A percentile compares a stretch with the other conserved stretches of the same genome.
Conservation (phyloP, 208 protist species). For the Acanthamoeba royreba region DNA sequence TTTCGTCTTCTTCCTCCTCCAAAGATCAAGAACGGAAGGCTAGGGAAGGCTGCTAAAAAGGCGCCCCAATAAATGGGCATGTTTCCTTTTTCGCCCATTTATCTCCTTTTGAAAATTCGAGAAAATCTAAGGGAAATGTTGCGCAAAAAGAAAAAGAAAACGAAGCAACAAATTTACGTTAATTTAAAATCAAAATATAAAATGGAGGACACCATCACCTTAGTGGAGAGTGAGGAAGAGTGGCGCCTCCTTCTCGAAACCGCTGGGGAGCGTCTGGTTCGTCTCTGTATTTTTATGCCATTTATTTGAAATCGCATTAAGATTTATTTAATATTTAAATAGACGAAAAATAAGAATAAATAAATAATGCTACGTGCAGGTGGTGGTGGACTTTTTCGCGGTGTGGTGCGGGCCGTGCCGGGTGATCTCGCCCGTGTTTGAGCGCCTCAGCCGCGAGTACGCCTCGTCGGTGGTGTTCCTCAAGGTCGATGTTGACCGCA, state of each 20-base stretch:
- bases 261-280: not conserved
- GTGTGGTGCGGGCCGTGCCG: slow-evolving; percentile 59
- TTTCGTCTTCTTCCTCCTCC: not conserved
- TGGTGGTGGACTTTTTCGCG: slow-evolving; percentile 59
- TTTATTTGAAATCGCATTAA: too few species aligned
- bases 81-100: too few species aligned
- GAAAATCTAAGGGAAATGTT: too few species aligned
- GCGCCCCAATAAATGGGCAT: too few species aligned
- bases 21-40: not conserved
- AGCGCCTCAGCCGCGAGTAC: not conserved
- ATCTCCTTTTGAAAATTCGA: too few species aligned
- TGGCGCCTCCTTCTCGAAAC: not conserved
- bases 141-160: not conserved
- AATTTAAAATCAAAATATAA: not conserved
- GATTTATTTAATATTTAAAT: not conserved
- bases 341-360: not conserved
- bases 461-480: slow-evolving; percentile 47
- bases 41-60: too few species aligned
- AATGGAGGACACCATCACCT: not conserved
- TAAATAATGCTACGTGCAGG: not conserved
- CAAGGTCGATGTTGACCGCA: slow-evolving; percentile 61
- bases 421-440: slow-evolving; percentile 35
- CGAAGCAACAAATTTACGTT: not conserved
- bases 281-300: not conserved
- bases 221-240: not conserved